Percentiles rank a stretch among this genome's conserved stretches.
Conservation (phyloP, 2,329 filamentous ascomycete genomes). For the Colletotrichum brevisporum region DNA sequence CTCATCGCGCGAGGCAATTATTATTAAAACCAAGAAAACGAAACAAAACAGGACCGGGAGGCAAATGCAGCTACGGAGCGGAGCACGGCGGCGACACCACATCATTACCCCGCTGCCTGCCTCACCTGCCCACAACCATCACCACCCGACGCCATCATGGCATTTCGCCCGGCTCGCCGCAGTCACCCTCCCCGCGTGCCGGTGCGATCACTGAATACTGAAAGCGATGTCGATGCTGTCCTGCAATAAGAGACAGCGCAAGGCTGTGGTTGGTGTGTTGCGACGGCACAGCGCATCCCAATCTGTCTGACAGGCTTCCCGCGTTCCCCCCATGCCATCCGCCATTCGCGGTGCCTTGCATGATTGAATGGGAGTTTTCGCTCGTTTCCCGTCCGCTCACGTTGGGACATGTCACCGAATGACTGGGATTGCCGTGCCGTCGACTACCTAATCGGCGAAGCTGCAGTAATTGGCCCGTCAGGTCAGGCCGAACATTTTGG, state of each 20-base stretch:
- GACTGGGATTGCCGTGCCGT: slow-evolving; percentile 30
- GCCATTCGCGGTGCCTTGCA: slow-evolving; percentile 39
- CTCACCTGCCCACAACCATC: slow-evolving; percentile 14
- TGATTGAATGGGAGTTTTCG: slow-evolving; percentile 17
- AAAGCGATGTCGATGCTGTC: slow-evolving; percentile 8
- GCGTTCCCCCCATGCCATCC: slow-evolving; percentile 24
- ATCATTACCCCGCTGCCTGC: slow-evolving; percentile 3
- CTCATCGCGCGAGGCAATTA: slow-evolving; percentile 29
- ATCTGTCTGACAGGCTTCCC: slow-evolving; percentile 35
- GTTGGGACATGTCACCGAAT: slow-evolving; percentile 36
- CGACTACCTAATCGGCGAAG: slow-evolving; percentile 7
- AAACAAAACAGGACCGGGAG: not conserved
- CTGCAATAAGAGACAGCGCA: slow-evolving; percentile 21
- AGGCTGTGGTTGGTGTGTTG: slow-evolving; percentile 12
- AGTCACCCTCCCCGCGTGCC: slow-evolving; percentile 29
- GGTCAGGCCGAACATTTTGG: slow-evolving; percentile 16
- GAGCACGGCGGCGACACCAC: not conserved
- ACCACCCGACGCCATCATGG: slow-evolving; percentile 3
- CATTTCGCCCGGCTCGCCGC: slow-evolving; percentile 8
- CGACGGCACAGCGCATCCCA: slow-evolving; percentile 36
- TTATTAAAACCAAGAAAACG: slow-evolving; percentile 29
- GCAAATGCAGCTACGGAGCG: slow-evolving; percentile 23
- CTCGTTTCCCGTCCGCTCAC: slow-evolving; percentile 37
- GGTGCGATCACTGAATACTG: slow-evolving; percentile 12
- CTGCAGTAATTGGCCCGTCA: slow-evolving; percentile 28